phyloP scores from a whole-genome alignment of 192 early-diverging fungal species.

The Gonapodya prolifera region DNA sequence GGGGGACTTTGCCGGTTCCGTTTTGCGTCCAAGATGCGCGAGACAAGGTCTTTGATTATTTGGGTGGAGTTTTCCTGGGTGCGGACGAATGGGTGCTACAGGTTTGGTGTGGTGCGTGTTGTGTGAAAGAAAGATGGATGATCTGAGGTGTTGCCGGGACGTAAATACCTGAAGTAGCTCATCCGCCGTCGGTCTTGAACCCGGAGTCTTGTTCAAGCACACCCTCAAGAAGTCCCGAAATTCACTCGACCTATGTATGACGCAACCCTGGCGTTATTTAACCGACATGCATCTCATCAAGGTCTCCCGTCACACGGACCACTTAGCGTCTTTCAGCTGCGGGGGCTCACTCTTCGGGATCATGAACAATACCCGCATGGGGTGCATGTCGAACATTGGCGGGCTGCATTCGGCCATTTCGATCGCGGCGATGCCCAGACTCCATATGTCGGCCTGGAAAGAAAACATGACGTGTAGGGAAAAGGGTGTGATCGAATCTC shows the following conservation, averaged over 20 bases:
- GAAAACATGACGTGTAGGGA: background rate
- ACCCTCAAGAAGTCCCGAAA: slow-evolving; percentile 31
- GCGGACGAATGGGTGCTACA: slow-evolving; percentile 31
- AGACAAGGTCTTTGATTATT: slow-evolving; percentile 23
- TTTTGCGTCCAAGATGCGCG: slow-evolving; percentile 16
- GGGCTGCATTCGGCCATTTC: slow-evolving; percentile 21
- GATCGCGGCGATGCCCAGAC: slow-evolving; percentile 17
- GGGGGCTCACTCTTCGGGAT: slow-evolving; percentile 37
- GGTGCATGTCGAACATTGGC: slow-evolving; percentile 23
- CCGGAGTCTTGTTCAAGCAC: slow-evolving; percentile 43
- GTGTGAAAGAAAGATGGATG: background rate
- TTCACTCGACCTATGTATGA: slow-evolving; percentile 20
- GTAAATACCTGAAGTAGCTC: slow-evolving; percentile 24
- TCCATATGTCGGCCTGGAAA: slow-evolving; percentile 16
- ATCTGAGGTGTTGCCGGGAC: slow-evolving; percentile 1
- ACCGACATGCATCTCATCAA: slow-evolving; percentile 1
- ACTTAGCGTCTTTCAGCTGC: slow-evolving; percentile 20
- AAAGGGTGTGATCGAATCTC: slow-evolving; percentile 13
- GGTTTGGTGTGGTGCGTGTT: too few species aligned
- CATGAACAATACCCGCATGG: slow-evolving; percentile 25
- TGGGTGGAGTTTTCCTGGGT: slow-evolving; percentile 2
- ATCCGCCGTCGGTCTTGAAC: slow-evolving; percentile 24
- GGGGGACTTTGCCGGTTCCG: slow-evolving; percentile 9
- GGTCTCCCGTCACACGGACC: background rate
- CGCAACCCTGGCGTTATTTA: background rate